Evolutionary conservation across 805 yeast species (phyloP), one percentile per base, ranked within the genome.

Genomic region (Wickerhamomyces ciferrii): DNA sequence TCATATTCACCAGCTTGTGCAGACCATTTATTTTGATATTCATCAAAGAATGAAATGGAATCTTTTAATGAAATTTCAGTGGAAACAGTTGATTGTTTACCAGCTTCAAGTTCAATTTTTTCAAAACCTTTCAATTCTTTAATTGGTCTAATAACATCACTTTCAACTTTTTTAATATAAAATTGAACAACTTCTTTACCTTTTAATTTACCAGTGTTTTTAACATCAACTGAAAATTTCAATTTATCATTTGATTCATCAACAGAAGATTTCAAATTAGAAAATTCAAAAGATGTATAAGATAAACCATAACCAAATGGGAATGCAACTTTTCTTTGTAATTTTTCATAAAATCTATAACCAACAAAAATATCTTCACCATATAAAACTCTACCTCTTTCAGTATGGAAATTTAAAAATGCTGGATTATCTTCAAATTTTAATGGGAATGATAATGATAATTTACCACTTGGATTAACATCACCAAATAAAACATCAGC

Each of bases 321-420:
- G 68, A 73, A 81, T 42, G 74, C 66, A 5, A 76, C 79, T 24
- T 69, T 68, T 38, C 61, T 64, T 50, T 73, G 69, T 34, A 66
- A 58, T 60, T 75, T 75, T 55, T 82, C 86, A 61, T 78, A 83
- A 65, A 65, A 78, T 48, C 79, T 67, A 67, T 82, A 81, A 19
- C 87, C 87, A 44, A 81, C 77, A 59, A 70, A 81, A 41, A 82
- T 75, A 56, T 81, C 85, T 60, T 83, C 88, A 48, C 87, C 85
- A 53, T 82, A 83, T 46, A 75, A 55, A 29, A 74, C 78, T 44
- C 73, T 63, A 39, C 85, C 84, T 55, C 70, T 70, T 55, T 74
- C 74, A 10, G 81, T 66, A 27, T 66, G 65, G 65, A 66, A 78
- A 62, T 72, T 78, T 55, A 78, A 61, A 61, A 59, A 80, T 0